These are phyloP conservation scores for Cyclospora cayetanensis DNA, from an alignment of 169 alveolate genomes.

Conservation along the genomic window DNA sequence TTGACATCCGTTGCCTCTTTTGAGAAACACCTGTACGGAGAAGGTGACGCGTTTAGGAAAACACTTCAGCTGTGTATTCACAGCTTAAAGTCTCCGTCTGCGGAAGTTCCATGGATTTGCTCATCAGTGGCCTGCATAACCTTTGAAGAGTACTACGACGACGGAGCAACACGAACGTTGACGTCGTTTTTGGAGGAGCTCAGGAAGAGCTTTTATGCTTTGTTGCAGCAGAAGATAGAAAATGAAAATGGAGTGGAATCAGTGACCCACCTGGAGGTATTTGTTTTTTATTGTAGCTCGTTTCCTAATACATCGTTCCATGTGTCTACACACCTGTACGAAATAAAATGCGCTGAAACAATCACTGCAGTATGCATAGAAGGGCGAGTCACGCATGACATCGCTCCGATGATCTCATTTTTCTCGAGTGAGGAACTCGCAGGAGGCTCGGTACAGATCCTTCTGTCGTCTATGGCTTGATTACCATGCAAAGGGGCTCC, in stretches of 20 bases:
- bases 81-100: too few relatives aligned
- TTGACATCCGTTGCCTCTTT: too few relatives aligned
- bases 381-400: not conserved
- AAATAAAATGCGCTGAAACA: slow-evolving; percentile 8
- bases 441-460: not conserved
- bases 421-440: not conserved
- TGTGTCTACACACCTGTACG: not conserved
- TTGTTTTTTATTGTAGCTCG: slow-evolving; percentile 32
- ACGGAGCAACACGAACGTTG: not conserved
- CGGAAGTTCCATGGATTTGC: too few relatives aligned
- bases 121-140: slow-evolving; percentile 15
- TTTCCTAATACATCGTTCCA: not conserved
- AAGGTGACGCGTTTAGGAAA: too few relatives aligned
- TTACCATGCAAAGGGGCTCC: too few relatives aligned
- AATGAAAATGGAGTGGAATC: too few relatives aligned
- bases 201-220: not conserved
- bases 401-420: slow-evolving; percentile 12
- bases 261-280: too few relatives aligned
- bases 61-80: too few relatives aligned
- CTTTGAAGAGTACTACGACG: not conserved
- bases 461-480: not conserved
- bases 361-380: not conserved
- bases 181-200: not conserved
- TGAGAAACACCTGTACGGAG: too few relatives aligned
- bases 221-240: too few relatives aligned